Evolutionary conservation across 352 stramenopile species (phyloP).

Genomic region (Globisporangium apiculatum): DNA sequence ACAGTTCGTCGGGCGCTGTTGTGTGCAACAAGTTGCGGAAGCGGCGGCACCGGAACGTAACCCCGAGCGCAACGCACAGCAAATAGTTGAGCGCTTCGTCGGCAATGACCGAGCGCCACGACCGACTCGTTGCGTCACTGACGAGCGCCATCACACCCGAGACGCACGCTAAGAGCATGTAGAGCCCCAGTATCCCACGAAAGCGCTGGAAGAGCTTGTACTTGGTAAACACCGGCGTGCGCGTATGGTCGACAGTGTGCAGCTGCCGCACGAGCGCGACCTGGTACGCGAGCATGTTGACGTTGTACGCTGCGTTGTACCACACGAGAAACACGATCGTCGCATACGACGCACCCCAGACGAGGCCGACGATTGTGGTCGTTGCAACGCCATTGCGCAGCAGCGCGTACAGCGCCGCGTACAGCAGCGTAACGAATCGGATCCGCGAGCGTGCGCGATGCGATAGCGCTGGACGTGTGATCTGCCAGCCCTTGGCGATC

Average conservation of each 20-base stretch:
- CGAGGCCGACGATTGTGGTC: conserved; percentile 35
- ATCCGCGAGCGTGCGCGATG: conserved; percentile 47
- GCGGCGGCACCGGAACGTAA: conserved; percentile 50
- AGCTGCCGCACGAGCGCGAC: conserved; percentile 53
- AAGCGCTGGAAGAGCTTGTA: conserved; percentile 57
- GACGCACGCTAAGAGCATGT: conserved; percentile 47
- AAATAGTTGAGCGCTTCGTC: conserved; percentile 38
- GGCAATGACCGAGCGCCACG: conserved; percentile 21
- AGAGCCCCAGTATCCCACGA: conserved; percentile 33
- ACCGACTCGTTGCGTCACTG: conserved; percentile 24
- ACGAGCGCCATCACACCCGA: conserved; percentile 35
- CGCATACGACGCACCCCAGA: conserved; percentile 50
- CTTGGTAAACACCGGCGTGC: conserved; percentile 59
- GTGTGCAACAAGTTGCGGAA: conserved; percentile 43
- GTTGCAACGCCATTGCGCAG: conserved; percentile 32
- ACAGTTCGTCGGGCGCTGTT: not conserved
- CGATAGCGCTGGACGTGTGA: conserved; percentile 39
- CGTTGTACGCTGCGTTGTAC: conserved; percentile 64
- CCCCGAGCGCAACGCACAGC: conserved; percentile 36
- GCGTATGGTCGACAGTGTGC: conserved; percentile 24
- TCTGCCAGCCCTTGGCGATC: conserved; percentile 67
- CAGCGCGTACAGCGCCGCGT: conserved; percentile 33
- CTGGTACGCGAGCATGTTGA: conserved; percentile 67
- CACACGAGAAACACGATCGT: conserved; percentile 57
- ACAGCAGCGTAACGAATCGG: conserved; percentile 43